Evolutionary conservation across 352 stramenopile genomes (phyloP).

Genomic region (Phytophthora vignae): DNA sequence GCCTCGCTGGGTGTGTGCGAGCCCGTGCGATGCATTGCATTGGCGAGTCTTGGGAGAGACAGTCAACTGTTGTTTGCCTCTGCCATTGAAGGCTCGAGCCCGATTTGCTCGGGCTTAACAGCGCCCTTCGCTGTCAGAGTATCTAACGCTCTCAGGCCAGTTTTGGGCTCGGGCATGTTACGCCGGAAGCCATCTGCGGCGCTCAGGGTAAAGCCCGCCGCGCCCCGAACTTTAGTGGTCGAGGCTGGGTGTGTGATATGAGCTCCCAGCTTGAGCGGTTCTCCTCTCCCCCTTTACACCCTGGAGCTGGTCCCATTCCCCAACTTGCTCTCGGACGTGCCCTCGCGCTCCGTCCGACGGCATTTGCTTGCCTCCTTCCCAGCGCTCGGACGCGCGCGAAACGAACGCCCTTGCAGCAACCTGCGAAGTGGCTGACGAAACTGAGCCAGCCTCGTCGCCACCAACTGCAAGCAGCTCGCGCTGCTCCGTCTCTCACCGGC

Average conservation of each 20-base stretch:
- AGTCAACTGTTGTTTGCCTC: conserved; percentile 25
- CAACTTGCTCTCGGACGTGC: conserved; percentile 13
- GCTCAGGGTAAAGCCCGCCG: conserved; percentile 28
- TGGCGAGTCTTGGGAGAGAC: conserved; percentile 27
- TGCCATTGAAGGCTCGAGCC: conserved; percentile 22
- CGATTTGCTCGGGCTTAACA: conserved; percentile 30
- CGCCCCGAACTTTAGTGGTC: conserved; percentile 40
- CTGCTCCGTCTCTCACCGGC: conserved; percentile 37
- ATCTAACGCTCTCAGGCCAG: conserved; percentile 32
- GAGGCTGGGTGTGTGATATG: not conserved
- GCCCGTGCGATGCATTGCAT: not conserved
- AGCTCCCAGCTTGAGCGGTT: not conserved
- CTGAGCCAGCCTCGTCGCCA: conserved; percentile 15
- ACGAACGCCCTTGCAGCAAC: conserved; percentile 9
- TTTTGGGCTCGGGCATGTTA: conserved; percentile 24
- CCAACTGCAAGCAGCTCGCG: conserved; percentile 32
- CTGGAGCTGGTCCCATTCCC: not conserved
- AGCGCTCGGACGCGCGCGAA: not conserved
- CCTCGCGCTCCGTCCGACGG: conserved; percentile 12
- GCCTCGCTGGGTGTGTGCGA: not conserved
- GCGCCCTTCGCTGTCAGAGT: conserved; percentile 8
- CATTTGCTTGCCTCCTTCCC: conserved; percentile 10
- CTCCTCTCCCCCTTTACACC: conserved; percentile 10
- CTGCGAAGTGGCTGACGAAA: conserved; percentile 32
- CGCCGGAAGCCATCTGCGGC: conserved; percentile 35